phyloP scores from a whole-genome alignment of 495 filamentous ascomycete species.

The Astrocystis sublimbata region DNA sequence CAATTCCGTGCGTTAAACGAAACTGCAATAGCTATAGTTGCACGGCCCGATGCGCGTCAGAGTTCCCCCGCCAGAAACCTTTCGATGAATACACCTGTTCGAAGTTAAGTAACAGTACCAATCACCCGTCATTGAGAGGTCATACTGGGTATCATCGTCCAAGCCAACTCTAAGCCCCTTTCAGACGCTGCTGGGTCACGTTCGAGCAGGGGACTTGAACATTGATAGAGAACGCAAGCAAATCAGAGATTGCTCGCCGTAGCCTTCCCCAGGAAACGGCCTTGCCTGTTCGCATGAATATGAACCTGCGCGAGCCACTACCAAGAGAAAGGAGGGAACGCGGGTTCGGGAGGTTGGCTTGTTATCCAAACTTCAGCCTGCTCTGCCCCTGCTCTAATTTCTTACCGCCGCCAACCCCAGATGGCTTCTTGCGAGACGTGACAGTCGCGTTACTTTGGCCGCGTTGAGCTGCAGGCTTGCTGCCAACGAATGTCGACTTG shows the following conservation, averaged over 20 bases:
- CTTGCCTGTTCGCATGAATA: background rate
- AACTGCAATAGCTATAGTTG: conserved; percentile 3
- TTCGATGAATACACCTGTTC: background rate
- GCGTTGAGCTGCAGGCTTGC: conserved; percentile 34
- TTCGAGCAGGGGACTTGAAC: conserved; percentile 5
- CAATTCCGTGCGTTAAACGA: conserved; percentile 9
- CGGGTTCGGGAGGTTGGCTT: conserved; percentile 18
- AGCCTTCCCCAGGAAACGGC: conserved; percentile 10
- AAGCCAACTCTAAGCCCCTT: conserved; percentile 5
- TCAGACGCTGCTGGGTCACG: background rate
- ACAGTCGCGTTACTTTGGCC: conserved; percentile 35
- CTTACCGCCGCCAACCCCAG: conserved; percentile 29
- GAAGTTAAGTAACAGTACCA: background rate
- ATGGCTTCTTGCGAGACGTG: conserved; percentile 30
- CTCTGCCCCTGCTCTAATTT: conserved; percentile 78
- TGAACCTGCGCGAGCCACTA: background rate
- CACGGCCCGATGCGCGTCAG: conserved; percentile 2
- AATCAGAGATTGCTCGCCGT: background rate
- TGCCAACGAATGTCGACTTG: conserved; percentile 43
- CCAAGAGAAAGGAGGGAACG: conserved; percentile 11
- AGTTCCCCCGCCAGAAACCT: background rate
- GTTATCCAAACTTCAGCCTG: conserved; percentile 69
- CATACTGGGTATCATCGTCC: background rate
- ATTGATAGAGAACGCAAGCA: background rate
- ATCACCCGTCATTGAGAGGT: background rate